Conservation (phyloP, 2,329 filamentous ascomycete genomes). For the Penicillium capsulatum region DNA sequence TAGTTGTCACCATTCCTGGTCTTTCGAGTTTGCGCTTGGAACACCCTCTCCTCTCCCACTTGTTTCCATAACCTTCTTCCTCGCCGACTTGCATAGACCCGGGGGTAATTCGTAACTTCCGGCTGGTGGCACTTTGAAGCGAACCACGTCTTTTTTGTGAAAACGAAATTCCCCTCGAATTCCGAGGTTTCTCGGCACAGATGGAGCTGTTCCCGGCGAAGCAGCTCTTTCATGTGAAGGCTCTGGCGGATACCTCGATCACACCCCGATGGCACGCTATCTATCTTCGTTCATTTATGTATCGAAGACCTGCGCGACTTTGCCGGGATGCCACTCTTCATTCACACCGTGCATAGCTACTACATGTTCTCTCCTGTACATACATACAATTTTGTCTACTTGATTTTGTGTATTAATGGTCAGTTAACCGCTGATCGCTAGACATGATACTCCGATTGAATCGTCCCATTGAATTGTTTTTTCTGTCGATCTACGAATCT, state of each 20-base stretch:
- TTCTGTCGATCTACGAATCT: too few relatives aligned
- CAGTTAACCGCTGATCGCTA: too few relatives aligned
- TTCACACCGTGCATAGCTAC: constrained; percentile 1
- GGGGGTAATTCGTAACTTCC: constrained; percentile 7
- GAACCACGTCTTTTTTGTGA: constrained; percentile 14
- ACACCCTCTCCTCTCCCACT: neutral
- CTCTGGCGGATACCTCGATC: constrained; percentile 12
- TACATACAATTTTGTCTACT: neutral
- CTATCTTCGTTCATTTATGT: neutral
- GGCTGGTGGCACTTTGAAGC: constrained; percentile 15
- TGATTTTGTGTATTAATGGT: too few relatives aligned
- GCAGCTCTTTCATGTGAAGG: constrained; percentile 18
- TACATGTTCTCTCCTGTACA: constrained; percentile 3
- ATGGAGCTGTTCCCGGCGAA: constrained; percentile 11
- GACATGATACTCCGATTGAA: too few relatives aligned
- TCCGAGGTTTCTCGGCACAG: constrained; percentile 15
- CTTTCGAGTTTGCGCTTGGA: neutral
- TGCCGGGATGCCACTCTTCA: neutral
- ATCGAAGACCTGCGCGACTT: neutral
- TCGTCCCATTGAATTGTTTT: too few relatives aligned
- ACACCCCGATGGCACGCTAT: constrained; percentile 9
- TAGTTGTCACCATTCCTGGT: neutral
- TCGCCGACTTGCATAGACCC: constrained; percentile 19
- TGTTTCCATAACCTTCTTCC: neutral
- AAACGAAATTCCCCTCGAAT: constrained; percentile 8